A percentile compares a stretch with the other conserved stretches of the same genome.
Conservation (phyloP, 352 stramenopile species). For the Phytophthora rubi region DNA sequence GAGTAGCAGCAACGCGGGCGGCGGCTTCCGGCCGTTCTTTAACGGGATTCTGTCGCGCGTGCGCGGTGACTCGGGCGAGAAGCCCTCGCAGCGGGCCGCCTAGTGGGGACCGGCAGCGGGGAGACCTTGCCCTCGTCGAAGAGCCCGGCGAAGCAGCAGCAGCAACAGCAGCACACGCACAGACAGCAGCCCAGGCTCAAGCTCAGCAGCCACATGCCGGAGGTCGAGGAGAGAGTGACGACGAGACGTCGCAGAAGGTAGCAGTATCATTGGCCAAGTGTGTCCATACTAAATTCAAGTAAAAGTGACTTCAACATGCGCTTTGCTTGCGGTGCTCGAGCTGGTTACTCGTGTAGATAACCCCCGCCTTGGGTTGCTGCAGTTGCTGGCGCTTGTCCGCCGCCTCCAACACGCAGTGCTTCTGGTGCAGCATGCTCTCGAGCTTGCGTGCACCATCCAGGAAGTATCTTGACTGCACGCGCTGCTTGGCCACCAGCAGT, state of each 20-base stretch:
- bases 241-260: neutral
- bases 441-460: slow-evolving; percentile 72
- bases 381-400: slow-evolving; percentile 15
- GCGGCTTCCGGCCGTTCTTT: slow-evolving; percentile 46
- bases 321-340: slow-evolving; percentile 15
- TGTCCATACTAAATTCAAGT: slow-evolving; percentile 39
- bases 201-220: slow-evolving; percentile 35
- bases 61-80: slow-evolving; percentile 45
- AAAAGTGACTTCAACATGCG: slow-evolving; percentile 28
- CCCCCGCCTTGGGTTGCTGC: too few relatives aligned
- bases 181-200: slow-evolving; percentile 39
- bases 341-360: slow-evolving; percentile 23
- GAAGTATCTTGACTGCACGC: slow-evolving; percentile 78
- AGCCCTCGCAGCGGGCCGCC: slow-evolving; percentile 33
- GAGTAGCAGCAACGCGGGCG: neutral
- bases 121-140: slow-evolving; percentile 46
- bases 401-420: slow-evolving; percentile 42
- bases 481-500: slow-evolving; percentile 73
- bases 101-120: slow-evolving; percentile 39
- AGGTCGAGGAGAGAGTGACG: too few relatives aligned
- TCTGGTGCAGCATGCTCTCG: slow-evolving; percentile 65
- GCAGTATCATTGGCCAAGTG: slow-evolving; percentile 26
- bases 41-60: slow-evolving; percentile 50
- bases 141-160: slow-evolving; percentile 43
- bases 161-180: slow-evolving; percentile 41